Evolutionary conservation across 305 asterid species (phyloP), one percentile per base, ranked within the genome.

Genomic region (Stenogyne calaminthoides): DNA sequence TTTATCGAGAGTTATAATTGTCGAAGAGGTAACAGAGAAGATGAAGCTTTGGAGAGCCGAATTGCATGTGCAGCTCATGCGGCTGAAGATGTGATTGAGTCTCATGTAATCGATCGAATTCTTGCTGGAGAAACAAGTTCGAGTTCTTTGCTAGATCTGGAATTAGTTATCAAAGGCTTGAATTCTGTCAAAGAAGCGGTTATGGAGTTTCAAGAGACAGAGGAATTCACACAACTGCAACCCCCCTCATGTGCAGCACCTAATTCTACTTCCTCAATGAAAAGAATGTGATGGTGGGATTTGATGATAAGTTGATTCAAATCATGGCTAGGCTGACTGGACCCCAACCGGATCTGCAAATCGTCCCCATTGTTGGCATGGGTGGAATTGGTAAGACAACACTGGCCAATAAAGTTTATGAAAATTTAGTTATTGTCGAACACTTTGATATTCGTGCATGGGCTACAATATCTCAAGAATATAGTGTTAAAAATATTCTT

Each of bases 331-430:
- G 0, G 34, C 61, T 68, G 12, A 72, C 71, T 3, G 46, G 65
- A 16, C 20, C 9, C 4, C 19, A 37, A 49, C 18, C 25, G 4
- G 20, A 22, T 47, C 64, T 42, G 18, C 67, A 12, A 1, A 32
- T 74, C 60, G 19, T 74, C 40, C 18, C 78, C 1, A 34, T 72
- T 2, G 56, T 51, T 0, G 77, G 77, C 6, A 72, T 71, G 69
- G 69, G 76, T 9, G 69, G 69, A 12, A 44, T 61, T 2, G 73
- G 73, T 70, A 58, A 70, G 37, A 71, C 76, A 7, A 61, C 66
- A 8, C 19, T 72, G 0, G 8, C 65, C n/a, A 9, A 7, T 18
- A 51, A 63, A 63, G 71, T 36, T 37, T 72, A 11, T 63, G 65
- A 72, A 51, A 20, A 36, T 20, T 10, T 40, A 5, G 4, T 20